phyloP scores from a whole-genome alignment of 495 filamentous ascomycete genomes.

The Aspergillus heteromorphus region DNA sequence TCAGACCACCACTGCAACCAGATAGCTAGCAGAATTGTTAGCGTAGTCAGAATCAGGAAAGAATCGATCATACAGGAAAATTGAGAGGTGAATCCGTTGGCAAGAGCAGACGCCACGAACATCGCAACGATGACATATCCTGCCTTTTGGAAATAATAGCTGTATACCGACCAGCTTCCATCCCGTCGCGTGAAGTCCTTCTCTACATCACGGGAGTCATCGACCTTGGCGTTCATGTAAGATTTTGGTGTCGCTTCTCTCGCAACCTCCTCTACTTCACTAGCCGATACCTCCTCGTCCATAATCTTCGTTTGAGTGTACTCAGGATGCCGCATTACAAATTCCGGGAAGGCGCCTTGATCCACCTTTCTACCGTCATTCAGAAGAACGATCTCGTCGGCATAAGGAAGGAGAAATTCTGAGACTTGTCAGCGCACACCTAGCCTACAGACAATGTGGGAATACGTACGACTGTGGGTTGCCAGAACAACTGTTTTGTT shows the following conservation, averaged over 20 bases:
- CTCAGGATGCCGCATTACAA: not conserved
- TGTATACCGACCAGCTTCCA: constrained; percentile 42
- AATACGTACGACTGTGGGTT: constrained; percentile 2
- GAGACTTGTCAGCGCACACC: not conserved
- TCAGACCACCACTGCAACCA: constrained; percentile 45
- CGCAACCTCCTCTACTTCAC: not conserved
- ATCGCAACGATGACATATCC: not conserved
- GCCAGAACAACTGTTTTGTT: constrained; percentile 1
- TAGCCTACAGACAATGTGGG: not conserved
- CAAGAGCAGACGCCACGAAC: not conserved
- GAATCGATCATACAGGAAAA: not conserved
- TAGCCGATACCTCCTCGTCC: not conserved
- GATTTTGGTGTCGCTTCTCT: not conserved
- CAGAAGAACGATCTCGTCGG: constrained; percentile 14
- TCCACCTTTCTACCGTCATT: constrained; percentile 10
- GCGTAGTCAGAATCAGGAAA: not conserved
- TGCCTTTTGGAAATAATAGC: constrained; percentile 40
- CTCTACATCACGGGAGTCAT: not conserved
- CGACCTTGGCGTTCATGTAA: not conserved
- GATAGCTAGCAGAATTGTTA: constrained; percentile 20
- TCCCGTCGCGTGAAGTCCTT: constrained; percentile 17
- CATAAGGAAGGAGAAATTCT: constrained; percentile 13
- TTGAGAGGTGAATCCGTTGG: not conserved
- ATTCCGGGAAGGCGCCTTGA: constrained; percentile 10
- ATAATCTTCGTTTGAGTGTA: not conserved